Evolutionary conservation across 2,329 filamentous ascomycete genomes (phyloP), one percentile per base, ranked within the genome.

Genomic region (Aspergillus piperis): DNA sequence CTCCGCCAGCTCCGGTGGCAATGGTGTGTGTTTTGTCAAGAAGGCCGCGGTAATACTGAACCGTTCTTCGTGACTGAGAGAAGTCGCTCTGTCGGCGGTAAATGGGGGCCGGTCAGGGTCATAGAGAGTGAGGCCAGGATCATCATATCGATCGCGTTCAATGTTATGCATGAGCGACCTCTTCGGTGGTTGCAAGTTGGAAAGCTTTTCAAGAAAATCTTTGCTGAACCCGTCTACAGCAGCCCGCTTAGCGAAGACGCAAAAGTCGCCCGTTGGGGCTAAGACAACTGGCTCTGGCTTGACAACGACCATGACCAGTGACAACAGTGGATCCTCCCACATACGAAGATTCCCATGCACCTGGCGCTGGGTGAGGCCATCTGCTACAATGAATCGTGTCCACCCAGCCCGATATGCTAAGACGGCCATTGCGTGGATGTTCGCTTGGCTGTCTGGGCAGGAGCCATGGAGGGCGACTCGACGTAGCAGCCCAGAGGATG

Each of bases 401-500:
- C 55, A 58, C 17, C 47, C 47, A n/a, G 47, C 55, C 5, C 55
- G 48, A 51, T 52, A 27, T 19, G 55, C 55, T 15, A 58, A 23
- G 36, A 47, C 38, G 8, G 32, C 52, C 11, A 30, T 19, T 10
- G 52, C 52, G 25, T 54, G 25, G 0, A 54, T n/a, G 11, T 54
- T 54, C 5, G 17, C 52, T 6, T 54, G 52, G 15, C 52, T 54
- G 21, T 54, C 52, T n/a, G 2, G 21, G 5, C 8, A 17, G 3
- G 36, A 27, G n/a, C 36, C 19, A 13, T 54, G 52, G 11, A 13
- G 3, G 32, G 52, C 23, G 19, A 54, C 3, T 21, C 13, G 39
- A 7, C 10, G 13, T 13, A 27, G 36, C 23, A 42, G 8, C 8
- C 3, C 2, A 2, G 3, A 7, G 7, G 52, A 30, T 8, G 52